Conservation (phyloP, 2,329 filamentous ascomycete species). For the Lasiodiplodia citricola region DNA sequence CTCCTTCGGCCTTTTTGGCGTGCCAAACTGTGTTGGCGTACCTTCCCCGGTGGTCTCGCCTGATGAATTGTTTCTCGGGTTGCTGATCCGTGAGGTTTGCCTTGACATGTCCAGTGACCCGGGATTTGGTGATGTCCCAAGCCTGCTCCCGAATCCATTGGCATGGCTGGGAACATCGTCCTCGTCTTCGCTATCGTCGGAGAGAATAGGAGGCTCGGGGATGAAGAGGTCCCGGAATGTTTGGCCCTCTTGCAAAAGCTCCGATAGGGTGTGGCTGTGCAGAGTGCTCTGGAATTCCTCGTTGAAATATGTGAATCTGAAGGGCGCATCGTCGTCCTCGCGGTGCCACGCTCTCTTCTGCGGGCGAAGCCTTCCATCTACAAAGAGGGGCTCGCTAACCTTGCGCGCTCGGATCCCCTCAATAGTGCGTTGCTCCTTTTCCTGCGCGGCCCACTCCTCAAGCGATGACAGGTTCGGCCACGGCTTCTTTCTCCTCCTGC, state of each 20-base stretch:
- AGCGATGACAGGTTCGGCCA: slow-evolving; percentile 88
- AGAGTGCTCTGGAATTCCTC: slow-evolving; percentile 96
- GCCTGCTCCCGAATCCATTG: neutral
- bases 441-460: slow-evolving; percentile 87
- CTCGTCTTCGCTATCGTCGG: slow-evolving; percentile 71
- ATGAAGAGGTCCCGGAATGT: slow-evolving; percentile 89
- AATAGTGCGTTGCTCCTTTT: slow-evolving; percentile 81
- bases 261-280: slow-evolving; percentile 93
- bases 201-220: slow-evolving; percentile 70
- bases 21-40: slow-evolving; percentile 50
- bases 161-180: slow-evolving; percentile 44
- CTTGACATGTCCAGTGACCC: neutral
- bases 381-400: slow-evolving; percentile 90
- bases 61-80: slow-evolving; percentile 38
- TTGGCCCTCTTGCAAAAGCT: slow-evolving; percentile 83
- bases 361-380: slow-evolving; percentile 86
- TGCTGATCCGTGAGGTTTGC: slow-evolving; percentile 23
- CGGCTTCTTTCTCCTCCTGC: slow-evolving; percentile 58
- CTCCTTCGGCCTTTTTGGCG: slow-evolving; percentile 36
- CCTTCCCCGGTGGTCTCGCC: slow-evolving; percentile 53
- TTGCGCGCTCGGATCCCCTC: slow-evolving; percentile 86
- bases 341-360: slow-evolving; percentile 81
- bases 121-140: neutral
- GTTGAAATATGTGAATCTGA: slow-evolving; percentile 98
- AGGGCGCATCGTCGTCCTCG: slow-evolving; percentile 86